phyloP scores from a whole-genome alignment of 495 filamentous ascomycete species.

The Terfezia claveryi region DNA sequence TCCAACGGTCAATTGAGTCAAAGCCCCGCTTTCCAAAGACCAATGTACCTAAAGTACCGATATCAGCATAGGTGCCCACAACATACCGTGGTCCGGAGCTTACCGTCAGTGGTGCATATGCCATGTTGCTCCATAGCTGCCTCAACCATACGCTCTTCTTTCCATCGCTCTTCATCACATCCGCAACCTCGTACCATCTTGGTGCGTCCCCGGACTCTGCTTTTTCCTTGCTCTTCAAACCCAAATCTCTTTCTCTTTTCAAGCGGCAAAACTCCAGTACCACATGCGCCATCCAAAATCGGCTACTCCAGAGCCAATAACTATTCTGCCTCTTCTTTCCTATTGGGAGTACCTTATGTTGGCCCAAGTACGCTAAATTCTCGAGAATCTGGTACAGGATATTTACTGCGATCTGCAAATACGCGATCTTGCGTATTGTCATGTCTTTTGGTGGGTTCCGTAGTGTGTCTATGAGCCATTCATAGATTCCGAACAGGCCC shows the following conservation, averaged over 20 bases:
- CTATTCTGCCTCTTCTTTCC: slow-evolving; percentile 26
- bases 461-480: slow-evolving; percentile 39
- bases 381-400: slow-evolving; percentile 56
- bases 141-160: slow-evolving; percentile 15
- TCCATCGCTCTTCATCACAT: slow-evolving; percentile 27
- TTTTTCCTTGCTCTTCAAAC: slow-evolving; percentile 22
- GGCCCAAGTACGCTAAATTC: slow-evolving; percentile 58
- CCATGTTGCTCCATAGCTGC: slow-evolving; percentile 25
- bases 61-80: neutral
- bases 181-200: slow-evolving; percentile 14
- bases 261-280: slow-evolving; percentile 51
- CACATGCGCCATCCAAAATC: slow-evolving; percentile 63
- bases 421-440: slow-evolving; percentile 27
- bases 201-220: neutral
- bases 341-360: slow-evolving; percentile 42
- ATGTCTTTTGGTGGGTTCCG: slow-evolving; percentile 25
- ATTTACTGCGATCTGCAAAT: slow-evolving; percentile 44
- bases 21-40: slow-evolving; percentile 47
- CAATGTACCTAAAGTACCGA: slow-evolving; percentile 38
- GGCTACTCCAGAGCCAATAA: slow-evolving; percentile 49
- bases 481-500: slow-evolving; percentile 56
- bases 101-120: slow-evolving; percentile 35
- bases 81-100: neutral
- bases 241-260: slow-evolving; percentile 16
- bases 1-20: slow-evolving; percentile 37